Percentiles rank a stretch among this genome's conserved stretches.
These are phyloP conservation scores for Apiotrichum montevideense DNA, from an alignment of 1,284 basidiomycete genomes.

Conservation along the genomic window DNA sequence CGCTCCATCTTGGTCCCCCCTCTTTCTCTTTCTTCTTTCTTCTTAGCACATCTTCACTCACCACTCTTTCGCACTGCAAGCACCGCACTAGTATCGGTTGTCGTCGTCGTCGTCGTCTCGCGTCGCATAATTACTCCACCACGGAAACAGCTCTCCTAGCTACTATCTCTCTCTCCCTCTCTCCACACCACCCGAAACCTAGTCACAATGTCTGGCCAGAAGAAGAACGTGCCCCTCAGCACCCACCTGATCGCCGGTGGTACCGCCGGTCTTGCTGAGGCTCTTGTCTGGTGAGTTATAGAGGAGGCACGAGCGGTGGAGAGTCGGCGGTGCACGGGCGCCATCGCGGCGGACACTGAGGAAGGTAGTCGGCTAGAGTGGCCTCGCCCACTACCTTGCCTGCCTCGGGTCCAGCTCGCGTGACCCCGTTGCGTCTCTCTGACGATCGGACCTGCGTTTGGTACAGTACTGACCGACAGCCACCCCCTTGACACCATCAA, in stretches of 20 bases:
- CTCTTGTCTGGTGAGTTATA: conserved; percentile 54
- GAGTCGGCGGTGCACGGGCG: not conserved
- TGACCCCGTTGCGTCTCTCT: not conserved
- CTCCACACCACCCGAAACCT: not conserved
- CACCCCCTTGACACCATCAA: conserved; percentile 89
- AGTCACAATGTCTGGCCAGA: conserved; percentile 12
- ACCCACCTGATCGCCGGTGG: conserved; percentile 90
- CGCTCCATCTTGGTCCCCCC: not conserved
- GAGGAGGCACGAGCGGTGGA: not conserved
- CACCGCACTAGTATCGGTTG: not conserved
- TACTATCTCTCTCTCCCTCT: not conserved
- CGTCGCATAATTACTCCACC: not conserved
- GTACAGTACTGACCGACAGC: conserved; percentile 20
- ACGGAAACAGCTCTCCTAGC: not conserved
- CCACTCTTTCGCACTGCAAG: not conserved
- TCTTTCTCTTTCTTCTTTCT: conserved; percentile 4
- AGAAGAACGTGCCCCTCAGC: conserved; percentile 57
- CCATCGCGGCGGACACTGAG: no score
- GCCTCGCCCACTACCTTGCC: no score
- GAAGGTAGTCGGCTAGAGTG: no score
- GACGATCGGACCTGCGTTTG: not conserved
- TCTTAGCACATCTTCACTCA: conserved; percentile 1
- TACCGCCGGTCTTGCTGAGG: conserved; percentile 83
- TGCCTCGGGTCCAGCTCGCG: not conserved
- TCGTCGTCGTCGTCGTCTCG: not conserved